Evolutionary conservation across 768 basidiomycete genomes (phyloP).

Genomic region (Boletellus emodensis): DNA sequence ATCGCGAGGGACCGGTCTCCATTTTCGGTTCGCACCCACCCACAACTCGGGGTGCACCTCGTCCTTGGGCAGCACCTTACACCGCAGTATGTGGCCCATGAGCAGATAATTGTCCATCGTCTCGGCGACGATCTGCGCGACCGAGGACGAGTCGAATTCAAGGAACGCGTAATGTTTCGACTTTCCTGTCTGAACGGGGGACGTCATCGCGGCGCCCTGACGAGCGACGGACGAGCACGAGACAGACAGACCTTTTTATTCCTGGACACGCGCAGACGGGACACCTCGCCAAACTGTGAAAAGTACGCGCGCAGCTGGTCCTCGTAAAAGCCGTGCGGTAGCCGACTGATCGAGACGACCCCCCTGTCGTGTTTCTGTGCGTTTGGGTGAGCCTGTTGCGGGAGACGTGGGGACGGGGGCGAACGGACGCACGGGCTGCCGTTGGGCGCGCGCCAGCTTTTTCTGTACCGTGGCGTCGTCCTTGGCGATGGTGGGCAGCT

Average conservation of each 20-base stretch:
- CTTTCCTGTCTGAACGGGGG: slow-evolving; percentile 66
- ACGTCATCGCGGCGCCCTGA: neutral
- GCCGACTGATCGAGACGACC: slow-evolving; percentile 82
- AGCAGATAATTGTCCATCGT: slow-evolving; percentile 99
- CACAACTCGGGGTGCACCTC: slow-evolving; percentile 91
- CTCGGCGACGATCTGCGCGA: slow-evolving; percentile 93
- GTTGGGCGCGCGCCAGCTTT: slow-evolving; percentile 56
- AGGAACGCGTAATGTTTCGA: slow-evolving; percentile 98
- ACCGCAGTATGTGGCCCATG: slow-evolving; percentile 88
- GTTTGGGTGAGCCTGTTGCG: neutral
- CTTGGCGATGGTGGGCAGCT: slow-evolving; percentile 83
- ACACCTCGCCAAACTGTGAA: slow-evolving; percentile 88
- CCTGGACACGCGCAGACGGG: slow-evolving; percentile 83
- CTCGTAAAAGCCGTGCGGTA: slow-evolving; percentile 98
- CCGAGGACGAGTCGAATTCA: slow-evolving; percentile 85
- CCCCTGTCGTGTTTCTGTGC: slow-evolving; percentile 63
- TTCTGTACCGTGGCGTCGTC: slow-evolving; percentile 77
- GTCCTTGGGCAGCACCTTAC: slow-evolving; percentile 86
- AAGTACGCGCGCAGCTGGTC: slow-evolving; percentile 92
- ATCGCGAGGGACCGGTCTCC: slow-evolving; percentile 69
- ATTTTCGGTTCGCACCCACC: slow-evolving; percentile 96
- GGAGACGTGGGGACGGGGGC: neutral
- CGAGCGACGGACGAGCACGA: too few relatives aligned
- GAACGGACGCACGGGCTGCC: slow-evolving; percentile 54
- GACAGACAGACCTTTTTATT: slow-evolving; percentile 72